Evolutionary conservation across 2,329 filamentous ascomycete genomes (phyloP), one percentile per base, ranked within the genome.

Genomic region (Xylaria sp.): DNA sequence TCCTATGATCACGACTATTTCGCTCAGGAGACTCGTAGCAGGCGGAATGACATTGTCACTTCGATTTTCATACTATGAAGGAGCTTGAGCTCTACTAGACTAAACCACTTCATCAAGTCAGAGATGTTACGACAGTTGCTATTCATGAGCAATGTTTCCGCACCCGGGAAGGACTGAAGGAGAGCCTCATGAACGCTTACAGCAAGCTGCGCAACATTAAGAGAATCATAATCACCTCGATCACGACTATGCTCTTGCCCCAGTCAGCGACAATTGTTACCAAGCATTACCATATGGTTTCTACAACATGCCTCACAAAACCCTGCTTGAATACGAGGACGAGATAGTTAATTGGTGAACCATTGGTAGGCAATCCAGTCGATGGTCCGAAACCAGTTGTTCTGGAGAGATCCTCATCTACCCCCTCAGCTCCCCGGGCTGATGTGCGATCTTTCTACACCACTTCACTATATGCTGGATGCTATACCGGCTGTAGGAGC

Each of bases 81-180:
- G 15, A 46, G 7, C 25, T 62, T 18, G 44, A 63, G 37, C 54
- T 67, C 18, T 28, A 61, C 50, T 50, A 67, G 31, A 62, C 37
- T n/a, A 10, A 3, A 13, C 52, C 41, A 3, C 65, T 67, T 10
- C 13, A 50, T 12, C 54, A 18, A 44, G 25, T 50, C 6, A 20
- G 39, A 41, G 23, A 23, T 20, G 31, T 31, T 20, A 39, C 41
- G 9, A 50, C 39, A 15, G 41, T 61, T 13, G 66, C 66, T 23
- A n/a, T 68, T 28, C 8, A 64, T n/a, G 57, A 48, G 60, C 8
- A 4, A 28, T 37, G 34, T 18, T 10, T 64, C n/a, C 4, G 10
- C 9, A 54, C 31, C 2, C 18, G 7, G 9, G 55, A 28, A 15
- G 28, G 10, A 37, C 25, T 60, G 12, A 20, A 51, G 31, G 41